Conservation (phyloP, 495 filamentous ascomycete genomes). For the Aspergillus leporis region DNA sequence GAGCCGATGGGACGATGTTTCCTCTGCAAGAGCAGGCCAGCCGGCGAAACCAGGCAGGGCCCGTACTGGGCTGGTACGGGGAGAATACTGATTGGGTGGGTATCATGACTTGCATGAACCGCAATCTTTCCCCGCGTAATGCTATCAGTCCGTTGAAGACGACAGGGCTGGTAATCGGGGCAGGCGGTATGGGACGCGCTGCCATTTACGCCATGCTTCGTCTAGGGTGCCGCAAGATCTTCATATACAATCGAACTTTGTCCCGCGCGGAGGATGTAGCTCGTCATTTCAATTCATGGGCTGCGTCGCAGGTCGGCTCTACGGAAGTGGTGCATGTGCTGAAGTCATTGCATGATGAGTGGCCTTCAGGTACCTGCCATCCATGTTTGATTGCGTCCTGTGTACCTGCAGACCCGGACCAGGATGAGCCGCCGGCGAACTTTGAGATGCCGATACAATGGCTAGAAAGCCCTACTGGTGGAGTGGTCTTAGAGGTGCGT, state of each 20-base stretch:
- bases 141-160: conserved; percentile 67
- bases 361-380: conserved; percentile 62
- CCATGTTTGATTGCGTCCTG: conserved; percentile 79
- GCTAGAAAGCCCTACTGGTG: conserved; percentile 75
- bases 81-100: conserved; percentile 88
- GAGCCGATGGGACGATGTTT: conserved; percentile 61
- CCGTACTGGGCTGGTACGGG: conserved; percentile 69
- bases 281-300: conserved; percentile 67
- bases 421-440: conserved; percentile 64
- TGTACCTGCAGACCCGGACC: conserved; percentile 67
- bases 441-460: conserved; percentile 75
- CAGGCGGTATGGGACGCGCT: conserved; percentile 79
- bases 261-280: conserved; percentile 65
- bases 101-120: conserved; percentile 66
- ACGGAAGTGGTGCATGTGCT: conserved; percentile 61
- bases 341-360: conserved; percentile 56
- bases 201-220: conserved; percentile 79
- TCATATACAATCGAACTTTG: conserved; percentile 71
- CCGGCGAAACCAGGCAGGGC: conserved; percentile 64
- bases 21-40: conserved; percentile 63
- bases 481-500: conserved; percentile 72
- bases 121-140: conserved; percentile 78
- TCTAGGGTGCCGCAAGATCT: conserved; percentile 76
- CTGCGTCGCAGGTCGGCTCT: conserved; percentile 42
- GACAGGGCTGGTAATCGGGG: conserved; percentile 72